Evolutionary conservation across 371 early-diverging fungal genomes (phyloP).

Genomic region (Lichtheimia ramosa): DNA sequence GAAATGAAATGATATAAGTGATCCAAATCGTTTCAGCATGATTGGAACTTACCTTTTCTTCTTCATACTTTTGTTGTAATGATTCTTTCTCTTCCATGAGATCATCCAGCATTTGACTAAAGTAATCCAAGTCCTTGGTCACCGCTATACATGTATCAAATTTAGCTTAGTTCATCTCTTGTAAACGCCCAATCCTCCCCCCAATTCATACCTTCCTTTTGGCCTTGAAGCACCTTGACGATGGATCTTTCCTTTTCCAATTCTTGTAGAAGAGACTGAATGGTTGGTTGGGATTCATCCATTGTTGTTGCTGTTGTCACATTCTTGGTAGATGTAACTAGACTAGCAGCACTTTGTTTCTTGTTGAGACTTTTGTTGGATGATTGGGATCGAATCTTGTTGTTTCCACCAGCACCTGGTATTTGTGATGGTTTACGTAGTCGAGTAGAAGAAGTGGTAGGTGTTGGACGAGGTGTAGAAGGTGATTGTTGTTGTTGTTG

Average conservation of each 20-base stretch:
- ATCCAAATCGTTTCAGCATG: background rate
- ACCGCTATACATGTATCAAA: constrained; percentile 26
- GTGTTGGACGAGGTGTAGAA: background rate
- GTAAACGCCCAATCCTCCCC: background rate
- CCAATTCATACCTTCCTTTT: constrained; percentile 40
- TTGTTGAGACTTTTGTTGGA: background rate
- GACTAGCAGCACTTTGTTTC: background rate
- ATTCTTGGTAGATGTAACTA: background rate
- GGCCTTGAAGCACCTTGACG: constrained; percentile 34
- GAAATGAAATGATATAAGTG: background rate
- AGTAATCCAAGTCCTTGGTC: constrained; percentile 47
- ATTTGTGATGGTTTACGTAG: constrained; percentile 19
- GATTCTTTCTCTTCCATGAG: constrained; percentile 47
- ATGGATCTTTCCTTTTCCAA: constrained; percentile 35
- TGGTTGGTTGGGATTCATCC: constrained; percentile 1
- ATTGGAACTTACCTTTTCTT: constrained; percentile 39
- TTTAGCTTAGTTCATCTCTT: background rate
- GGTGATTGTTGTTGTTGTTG: constrained; percentile 4
- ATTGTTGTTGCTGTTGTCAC: background rate
- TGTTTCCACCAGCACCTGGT: background rate
- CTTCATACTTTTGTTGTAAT: constrained; percentile 32
- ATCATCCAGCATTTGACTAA: constrained; percentile 49
- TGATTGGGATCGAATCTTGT: background rate
- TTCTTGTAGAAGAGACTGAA: constrained; percentile 23
- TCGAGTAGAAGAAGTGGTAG: constrained; percentile 2